Evolutionary conservation across 805 yeast genomes (phyloP).

Genomic region (Hanseniaspora guilliermondii): DNA sequence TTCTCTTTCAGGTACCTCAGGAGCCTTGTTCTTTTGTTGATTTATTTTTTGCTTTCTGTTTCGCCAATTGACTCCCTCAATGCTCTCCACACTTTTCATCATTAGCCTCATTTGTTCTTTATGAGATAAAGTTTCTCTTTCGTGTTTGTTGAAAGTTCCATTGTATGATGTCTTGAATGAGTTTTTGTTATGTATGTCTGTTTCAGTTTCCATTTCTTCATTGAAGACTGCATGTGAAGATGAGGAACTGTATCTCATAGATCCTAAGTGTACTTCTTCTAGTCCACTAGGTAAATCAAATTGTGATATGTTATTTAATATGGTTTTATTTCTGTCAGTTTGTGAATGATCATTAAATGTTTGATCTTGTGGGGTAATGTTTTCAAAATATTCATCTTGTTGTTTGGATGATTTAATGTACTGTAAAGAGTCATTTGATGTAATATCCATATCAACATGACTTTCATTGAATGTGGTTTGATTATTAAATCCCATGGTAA

Average conservation of each 20-base stretch:
- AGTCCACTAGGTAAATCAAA: neutral
- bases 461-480: neutral
- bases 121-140: neutral
- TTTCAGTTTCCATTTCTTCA: neutral
- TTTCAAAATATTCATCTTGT: neutral
- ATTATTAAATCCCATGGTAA: slow-evolving; percentile 1
- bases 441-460: neutral
- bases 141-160: neutral
- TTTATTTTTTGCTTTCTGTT: slow-evolving; percentile 4
- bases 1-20: slow-evolving; percentile 8
- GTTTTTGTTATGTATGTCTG: neutral
- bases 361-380: neutral
- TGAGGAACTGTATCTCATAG: slow-evolving; percentile 9
- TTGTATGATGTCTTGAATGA: neutral
- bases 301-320: neutral
- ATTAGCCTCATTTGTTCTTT: neutral
- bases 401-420: neutral
- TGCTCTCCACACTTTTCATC: slow-evolving; percentile 10
- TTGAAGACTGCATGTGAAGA: slow-evolving; percentile 3
- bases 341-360: neutral
- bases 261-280: neutral
- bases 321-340: neutral
- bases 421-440: neutral
- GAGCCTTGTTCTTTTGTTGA: neutral
- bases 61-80: slow-evolving; percentile 13